These are phyloP conservation scores for Hemileccinum impolitum DNA, from an alignment of 768 basidiomycete species.

Conservation along the genomic window DNA sequence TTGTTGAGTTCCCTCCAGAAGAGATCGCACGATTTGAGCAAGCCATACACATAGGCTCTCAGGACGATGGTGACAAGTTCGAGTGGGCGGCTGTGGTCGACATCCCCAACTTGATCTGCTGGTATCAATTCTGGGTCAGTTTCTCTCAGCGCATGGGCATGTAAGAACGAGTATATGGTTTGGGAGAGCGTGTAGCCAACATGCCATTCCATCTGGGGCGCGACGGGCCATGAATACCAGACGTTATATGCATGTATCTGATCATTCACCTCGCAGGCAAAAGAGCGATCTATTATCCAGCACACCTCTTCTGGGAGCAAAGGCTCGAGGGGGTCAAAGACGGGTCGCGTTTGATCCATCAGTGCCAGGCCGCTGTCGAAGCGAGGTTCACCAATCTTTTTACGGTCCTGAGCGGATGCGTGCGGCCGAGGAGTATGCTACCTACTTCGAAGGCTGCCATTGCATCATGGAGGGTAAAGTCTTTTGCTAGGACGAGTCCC, in stretches of 20 bases:
- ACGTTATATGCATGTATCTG: slow-evolving; percentile 6
- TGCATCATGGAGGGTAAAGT: slow-evolving; percentile 78
- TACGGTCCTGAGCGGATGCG: no score
- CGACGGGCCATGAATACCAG: slow-evolving; percentile 14
- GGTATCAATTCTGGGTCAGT: slow-evolving; percentile 55
- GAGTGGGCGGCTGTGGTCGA: slow-evolving; percentile 48
- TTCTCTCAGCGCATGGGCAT: slow-evolving; percentile 61
- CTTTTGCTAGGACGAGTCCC: slow-evolving; percentile 61
- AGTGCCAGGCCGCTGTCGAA: slow-evolving; percentile 76
- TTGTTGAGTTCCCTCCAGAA: slow-evolving; percentile 80
- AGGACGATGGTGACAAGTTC: slow-evolving; percentile 70
- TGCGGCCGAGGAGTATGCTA: no score
- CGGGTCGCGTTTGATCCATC: slow-evolving; percentile 38
- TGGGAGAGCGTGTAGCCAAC: slow-evolving; percentile 81
- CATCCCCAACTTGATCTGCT: slow-evolving; percentile 12
- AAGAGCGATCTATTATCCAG: slow-evolving; percentile 79
- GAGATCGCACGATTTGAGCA: slow-evolving; percentile 80
- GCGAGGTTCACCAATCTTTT: slow-evolving; percentile 86
- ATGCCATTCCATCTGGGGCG: slow-evolving; percentile 90
- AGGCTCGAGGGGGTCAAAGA: slow-evolving; percentile 61
- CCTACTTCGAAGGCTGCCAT: slow-evolving; percentile 90
- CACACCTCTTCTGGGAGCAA: slow-evolving; percentile 79
- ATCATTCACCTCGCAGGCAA: slow-evolving; percentile 71
- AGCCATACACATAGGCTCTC: slow-evolving; percentile 59
- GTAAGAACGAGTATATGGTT: slow-evolving; percentile 76